These are phyloP conservation scores for Chamaecrista fasciculata DNA, from an alignment of 306 rosid genomes.

Conservation along the genomic window DNA sequence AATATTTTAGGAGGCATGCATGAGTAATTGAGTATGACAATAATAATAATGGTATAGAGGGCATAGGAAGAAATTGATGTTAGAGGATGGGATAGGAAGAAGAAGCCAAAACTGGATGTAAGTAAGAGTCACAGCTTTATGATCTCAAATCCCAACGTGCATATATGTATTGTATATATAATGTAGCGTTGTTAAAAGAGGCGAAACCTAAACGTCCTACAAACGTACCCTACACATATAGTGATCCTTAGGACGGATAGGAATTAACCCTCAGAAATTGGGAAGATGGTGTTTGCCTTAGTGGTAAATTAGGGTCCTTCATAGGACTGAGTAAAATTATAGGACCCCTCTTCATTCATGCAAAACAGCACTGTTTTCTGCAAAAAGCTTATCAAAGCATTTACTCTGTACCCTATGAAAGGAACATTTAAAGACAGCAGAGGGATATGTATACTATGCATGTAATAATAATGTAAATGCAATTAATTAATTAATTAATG, in stretches of 20 bases:
- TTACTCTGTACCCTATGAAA: slow-evolving; percentile 31
- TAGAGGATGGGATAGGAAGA: background rate
- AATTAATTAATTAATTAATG: background rate
- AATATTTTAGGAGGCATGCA: no score
- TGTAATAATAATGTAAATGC: no score
- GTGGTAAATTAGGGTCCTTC: background rate
- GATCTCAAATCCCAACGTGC: slow-evolving; percentile 53
- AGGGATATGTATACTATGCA: no score
- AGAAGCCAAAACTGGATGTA: slow-evolving; percentile 28
- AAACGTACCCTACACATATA: slow-evolving; percentile 20
- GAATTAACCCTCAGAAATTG: slow-evolving; percentile 29
- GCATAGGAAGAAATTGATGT: no score
- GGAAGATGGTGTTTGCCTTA: slow-evolving; percentile 7
- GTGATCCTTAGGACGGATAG: slow-evolving; percentile 10
- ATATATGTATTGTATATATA: no score
- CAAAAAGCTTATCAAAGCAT: slow-evolving; percentile 36
- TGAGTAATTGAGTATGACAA: no score
- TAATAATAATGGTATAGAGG: no score
- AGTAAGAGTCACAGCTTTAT: slow-evolving; percentile 44
- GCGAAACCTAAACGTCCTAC: slow-evolving; percentile 42
- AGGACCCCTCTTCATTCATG: slow-evolving; percentile 30
- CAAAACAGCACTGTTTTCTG: slow-evolving; percentile 13
- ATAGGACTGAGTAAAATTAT: slow-evolving; percentile 1
- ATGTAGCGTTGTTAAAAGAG: slow-evolving; percentile 38
- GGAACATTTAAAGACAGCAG: slow-evolving; percentile 28